Evolutionary conservation across 225 moss, liverwort and hornwort genomes (phyloP), one percentile per base, ranked within the genome.

Genomic region (Neckera pumila): DNA sequence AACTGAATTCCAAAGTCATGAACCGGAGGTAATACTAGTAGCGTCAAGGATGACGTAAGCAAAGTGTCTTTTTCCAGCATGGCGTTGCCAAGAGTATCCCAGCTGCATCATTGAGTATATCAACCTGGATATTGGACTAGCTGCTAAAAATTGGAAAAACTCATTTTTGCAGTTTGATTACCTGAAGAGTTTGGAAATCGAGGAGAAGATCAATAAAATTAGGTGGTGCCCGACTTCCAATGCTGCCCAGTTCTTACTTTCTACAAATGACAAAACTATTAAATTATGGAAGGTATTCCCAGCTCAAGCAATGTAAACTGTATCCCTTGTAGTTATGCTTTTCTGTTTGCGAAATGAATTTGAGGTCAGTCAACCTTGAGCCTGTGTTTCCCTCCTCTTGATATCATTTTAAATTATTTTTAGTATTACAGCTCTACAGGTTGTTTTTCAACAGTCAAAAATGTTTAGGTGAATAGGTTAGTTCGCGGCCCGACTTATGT

Each of bases 161-260:
- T 57, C 36, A 33, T 51, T 49, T 86, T 57, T 92, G 90, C 97
- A 98, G 98, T 98, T 98, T 86, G 98, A 98, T 92, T 98, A 98
- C 87, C 93, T 98, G 93, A 98, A 98, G 97, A 98, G 98, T 95
- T 94, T 98, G 95, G 98, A 98, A 94, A 98, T 98, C 91, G 98
- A 98, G 92, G 98, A 98, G 92, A 98, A 98, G 94, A 98, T 98
- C 94, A 98, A 98, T 94, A 98, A 98, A 93, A 98, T 98, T 91
- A 95, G 98, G 94, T 98, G 98, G 98, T 98, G 98, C 89, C 96
- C 97, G 90, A 96, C 98, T 87, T 95, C 97, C 88, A 98, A 98
- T 88, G 95, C 97, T 87, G 95, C 98, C 42, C 95, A 97, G 92
- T 96, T 98, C 91, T 92, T 98, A 88, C 98, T 98, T 84, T 98